Conservation (phyloP, 1,139 yeast genomes). For the Suhomyces bokatorum region DNA sequence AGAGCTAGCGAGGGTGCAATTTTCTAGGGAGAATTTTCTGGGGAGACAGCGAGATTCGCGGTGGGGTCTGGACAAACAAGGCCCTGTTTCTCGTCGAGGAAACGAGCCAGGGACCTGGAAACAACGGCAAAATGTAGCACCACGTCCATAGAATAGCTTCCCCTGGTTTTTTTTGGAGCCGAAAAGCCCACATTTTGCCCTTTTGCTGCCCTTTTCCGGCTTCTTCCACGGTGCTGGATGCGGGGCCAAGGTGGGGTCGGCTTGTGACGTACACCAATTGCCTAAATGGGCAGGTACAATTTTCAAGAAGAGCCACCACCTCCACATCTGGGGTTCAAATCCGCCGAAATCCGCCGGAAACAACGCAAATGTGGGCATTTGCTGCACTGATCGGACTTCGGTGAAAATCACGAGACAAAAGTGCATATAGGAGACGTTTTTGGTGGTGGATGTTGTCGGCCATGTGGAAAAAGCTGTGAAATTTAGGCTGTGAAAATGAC, state of each 20-base stretch:
- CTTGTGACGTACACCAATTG: conserved; percentile 1
- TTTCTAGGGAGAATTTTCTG: not conserved
- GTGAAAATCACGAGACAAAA: too few relatives aligned
- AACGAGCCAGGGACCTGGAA: not conserved
- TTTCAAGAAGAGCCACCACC: not conserved
- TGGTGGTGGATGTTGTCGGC: too few relatives aligned
- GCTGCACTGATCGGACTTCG: too few relatives aligned
- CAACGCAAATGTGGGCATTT: too few relatives aligned
- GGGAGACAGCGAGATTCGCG: not conserved
- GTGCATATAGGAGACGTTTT: too few relatives aligned
- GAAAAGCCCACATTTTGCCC: not conserved
- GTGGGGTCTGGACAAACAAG: not conserved
- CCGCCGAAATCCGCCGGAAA: too few relatives aligned
- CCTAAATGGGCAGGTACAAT: not conserved
- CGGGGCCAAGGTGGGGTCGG: not conserved
- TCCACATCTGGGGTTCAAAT: too few relatives aligned
- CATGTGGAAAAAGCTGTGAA: too few relatives aligned
- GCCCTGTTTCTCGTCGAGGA: not conserved
- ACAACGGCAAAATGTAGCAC: not conserved
- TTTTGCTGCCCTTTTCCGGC: too few relatives aligned
- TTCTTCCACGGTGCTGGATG: not conserved
- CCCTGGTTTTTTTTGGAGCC: too few relatives aligned
- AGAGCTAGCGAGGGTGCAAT: not conserved
- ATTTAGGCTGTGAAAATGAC: too few relatives aligned
- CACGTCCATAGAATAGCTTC: too few relatives aligned